Base-by-base conservation (phyloP, 371 early-diverging fungal genomes). In the Rhizomucor pusillus region DNA sequence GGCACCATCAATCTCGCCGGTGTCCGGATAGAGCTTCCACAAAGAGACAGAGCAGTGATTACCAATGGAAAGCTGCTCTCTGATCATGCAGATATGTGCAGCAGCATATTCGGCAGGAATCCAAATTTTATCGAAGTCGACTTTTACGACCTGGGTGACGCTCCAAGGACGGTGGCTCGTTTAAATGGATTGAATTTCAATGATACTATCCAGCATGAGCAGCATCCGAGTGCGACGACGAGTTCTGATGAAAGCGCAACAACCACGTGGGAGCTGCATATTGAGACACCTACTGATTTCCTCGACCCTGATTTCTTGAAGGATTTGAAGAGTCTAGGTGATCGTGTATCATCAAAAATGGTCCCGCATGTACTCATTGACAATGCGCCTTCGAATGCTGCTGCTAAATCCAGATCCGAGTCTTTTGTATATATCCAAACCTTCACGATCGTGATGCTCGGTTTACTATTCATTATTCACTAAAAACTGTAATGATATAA, bases 91-190 rank as follows among this genome's bases (percentile, higher is more conserved):
- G 62, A 63, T 22, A 63, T 62, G 7, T 83, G 84, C 44, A 62
- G 47, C 13, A 16, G 36, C 13, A 57, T 57, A 5, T 77, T 81
- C 37, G 50, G 47, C 14, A 71, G 67, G 23, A 75, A 72, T 35
- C 86, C 88, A 11, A 89, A 70, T 58, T 90, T 80, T 68, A 65
- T 90, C 6, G 79, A 88, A 5, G 88, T 90, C 1, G 91, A 90
- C 60, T 90, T 82, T 64, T 90, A 87, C 56, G 77, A 85, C 10
- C 56, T 71, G 5, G 89, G 89, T 7, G 64, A 66, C 14, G 33
- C 77, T 1, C 54, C 82, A 46, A 43, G 61, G 24, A 41, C 62
- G 1, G 73, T 83, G 0, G 85, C 86, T 0, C 47, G 64, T 25
- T 36, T 88, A 33, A 90, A 91, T 62, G 70, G 64, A 1, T 29